Base-by-base conservation (phyloP, 305 asterid genomes). In the Stenogyne calaminthoides region DNA sequence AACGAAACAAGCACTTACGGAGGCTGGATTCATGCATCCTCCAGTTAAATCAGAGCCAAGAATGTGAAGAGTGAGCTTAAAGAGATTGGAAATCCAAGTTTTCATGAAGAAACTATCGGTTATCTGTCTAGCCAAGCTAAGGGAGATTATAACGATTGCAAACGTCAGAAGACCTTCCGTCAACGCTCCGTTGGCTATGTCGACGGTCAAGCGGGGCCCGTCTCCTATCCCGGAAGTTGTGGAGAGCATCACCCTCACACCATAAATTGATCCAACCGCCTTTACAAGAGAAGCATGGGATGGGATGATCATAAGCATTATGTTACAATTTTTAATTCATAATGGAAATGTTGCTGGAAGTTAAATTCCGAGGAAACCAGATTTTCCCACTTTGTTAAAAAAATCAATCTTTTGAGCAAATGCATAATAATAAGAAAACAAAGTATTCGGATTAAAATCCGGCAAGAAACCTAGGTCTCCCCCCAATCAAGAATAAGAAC, bases 21-120 rank as follows among this genome's bases (percentile, higher is more conserved):
- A 85, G 59, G 96, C 97, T 9, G 97, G 97, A 85, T 92, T 92
- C 97, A 93, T 93, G 88, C 92, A 89, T 67, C 98, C 98, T 1
- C 98, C 98, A 0, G 98, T 93, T 47, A 93, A 83, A 81, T 93
- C 98, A 37, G 98, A 88, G 72, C 91, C 96, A 52, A 93, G 96
- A 14, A 88, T 77, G 77, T 93, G 98, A 63, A 93, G 97, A 51
- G 89, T 71, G 18, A 91, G 83, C 84, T 93, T 93, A 36, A 96
- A 85, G 68, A 89, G 77, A 71, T 96, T 89, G 42, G 96, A 78
- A 78, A 93, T 93, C 98, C 98, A 91, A 15, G 92, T 93, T 70
- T 87, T 91, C 96, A 81, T 84, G 70, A 85, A 73, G 83, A 84
- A 91, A 76, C 88, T 83, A 7, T 81, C 82, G 0, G 78, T 71